phyloP scores from a whole-genome alignment of 441 rosid genomes.

The Kokia cookei region DNA sequence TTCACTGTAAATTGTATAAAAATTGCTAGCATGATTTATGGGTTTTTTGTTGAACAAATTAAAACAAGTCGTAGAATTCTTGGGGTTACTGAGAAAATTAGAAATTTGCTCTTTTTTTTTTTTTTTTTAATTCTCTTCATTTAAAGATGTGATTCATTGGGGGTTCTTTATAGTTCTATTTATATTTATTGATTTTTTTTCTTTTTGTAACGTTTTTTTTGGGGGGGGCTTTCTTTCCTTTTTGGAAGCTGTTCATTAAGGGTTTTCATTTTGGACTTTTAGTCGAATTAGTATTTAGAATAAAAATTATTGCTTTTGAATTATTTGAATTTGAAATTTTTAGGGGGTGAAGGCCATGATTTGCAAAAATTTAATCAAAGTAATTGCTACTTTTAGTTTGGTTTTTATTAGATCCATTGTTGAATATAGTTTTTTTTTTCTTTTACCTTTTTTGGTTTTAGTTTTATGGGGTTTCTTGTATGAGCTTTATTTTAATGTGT shows the following conservation, averaged over 20 bases:
- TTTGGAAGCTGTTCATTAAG: constrained; percentile 5
- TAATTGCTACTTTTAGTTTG: constrained; percentile 8
- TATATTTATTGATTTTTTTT: not conserved
- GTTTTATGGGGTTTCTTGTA: not conserved
- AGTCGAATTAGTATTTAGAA: not conserved
- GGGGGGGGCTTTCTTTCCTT: not conserved
- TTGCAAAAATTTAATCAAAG: constrained; percentile 5
- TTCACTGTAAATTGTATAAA: not conserved
- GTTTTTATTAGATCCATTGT: constrained; percentile 21
- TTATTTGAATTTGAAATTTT: not conserved
- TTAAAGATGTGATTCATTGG: not conserved
- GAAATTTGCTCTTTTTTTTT: constrained; percentile 1
- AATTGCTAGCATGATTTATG: not conserved
- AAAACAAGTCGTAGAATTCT: not conserved
- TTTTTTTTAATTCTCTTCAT: not conserved
- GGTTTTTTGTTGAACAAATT: not conserved
- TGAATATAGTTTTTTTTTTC: not conserved
- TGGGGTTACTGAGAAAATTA: constrained; percentile 11
- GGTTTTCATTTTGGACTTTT: not conserved
- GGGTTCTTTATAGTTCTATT: not conserved
- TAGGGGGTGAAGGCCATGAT: constrained; percentile 5
- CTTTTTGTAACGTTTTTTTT: not conserved
- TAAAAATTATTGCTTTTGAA: constrained; percentile 2
- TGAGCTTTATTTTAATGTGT: not conserved
- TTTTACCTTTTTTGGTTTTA: not conserved